These are phyloP conservation scores for Malassezia vespertilionis DNA, from an alignment of 1,284 basidiomycete genomes.

Conservation along the genomic window DNA sequence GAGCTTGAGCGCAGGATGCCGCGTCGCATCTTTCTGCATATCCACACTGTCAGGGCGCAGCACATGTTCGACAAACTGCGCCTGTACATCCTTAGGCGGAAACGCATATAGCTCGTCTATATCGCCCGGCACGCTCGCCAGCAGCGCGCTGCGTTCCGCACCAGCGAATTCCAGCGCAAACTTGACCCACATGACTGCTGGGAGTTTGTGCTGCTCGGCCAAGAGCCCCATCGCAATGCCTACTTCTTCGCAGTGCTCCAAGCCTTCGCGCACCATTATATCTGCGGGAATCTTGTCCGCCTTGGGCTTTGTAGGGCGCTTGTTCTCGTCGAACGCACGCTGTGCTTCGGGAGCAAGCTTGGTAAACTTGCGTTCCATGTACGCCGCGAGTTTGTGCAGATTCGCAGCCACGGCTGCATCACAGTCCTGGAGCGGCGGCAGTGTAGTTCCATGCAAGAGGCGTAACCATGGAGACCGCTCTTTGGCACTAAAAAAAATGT, in stretches of 20 bases:
- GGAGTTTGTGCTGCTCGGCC: conserved; percentile 36
- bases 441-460: no score
- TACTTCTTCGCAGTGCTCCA: conserved; percentile 28
- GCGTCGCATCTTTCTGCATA: conserved; percentile 27
- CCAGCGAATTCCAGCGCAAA: conserved; percentile 38
- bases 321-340: conserved; percentile 27
- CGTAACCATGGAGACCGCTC: conserved; percentile 22
- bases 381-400: conserved; percentile 33
- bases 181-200: conserved; percentile 39
- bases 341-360: conserved; percentile 35
- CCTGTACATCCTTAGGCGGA: not conserved
- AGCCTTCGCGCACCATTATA: conserved; percentile 30
- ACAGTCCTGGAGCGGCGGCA: no score
- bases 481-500: conserved; percentile 28
- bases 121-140: conserved; percentile 5
- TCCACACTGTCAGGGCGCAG: conserved; percentile 20
- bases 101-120: conserved; percentile 1
- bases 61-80: conserved; percentile 1
- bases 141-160: conserved; percentile 20
- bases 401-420: conserved; percentile 19
- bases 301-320: conserved; percentile 27
- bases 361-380: conserved; percentile 32
- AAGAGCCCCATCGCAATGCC: conserved; percentile 41
- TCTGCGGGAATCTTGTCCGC: conserved; percentile 27
- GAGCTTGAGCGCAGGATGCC: conserved; percentile 35